These are phyloP conservation scores for Carpinus viminea DNA, from an alignment of 306 rosid species.

Conservation along the genomic window DNA sequence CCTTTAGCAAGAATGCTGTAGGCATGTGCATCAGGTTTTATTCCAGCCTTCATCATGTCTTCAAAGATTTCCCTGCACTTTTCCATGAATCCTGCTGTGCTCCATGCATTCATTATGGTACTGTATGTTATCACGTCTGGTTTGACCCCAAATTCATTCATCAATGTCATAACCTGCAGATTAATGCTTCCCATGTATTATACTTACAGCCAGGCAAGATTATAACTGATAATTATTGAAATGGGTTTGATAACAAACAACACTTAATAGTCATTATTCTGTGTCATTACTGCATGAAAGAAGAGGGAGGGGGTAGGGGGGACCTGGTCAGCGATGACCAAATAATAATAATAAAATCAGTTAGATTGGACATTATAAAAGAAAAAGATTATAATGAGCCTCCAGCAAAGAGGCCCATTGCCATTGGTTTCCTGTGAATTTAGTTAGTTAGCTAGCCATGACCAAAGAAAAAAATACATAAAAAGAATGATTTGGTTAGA, in stretches of 20 bases:
- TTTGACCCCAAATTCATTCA: conserved; percentile 57
- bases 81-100: conserved; percentile 70
- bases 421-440: neutral
- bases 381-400: neutral
- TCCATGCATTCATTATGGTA: conserved; percentile 77
- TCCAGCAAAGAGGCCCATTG: neutral
- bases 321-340: neutral
- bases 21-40: conserved; percentile 66
- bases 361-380: too few relatives aligned
- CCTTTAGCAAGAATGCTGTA: conserved; percentile 80
- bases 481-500: neutral
- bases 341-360: neutral
- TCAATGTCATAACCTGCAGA: conserved; percentile 62
- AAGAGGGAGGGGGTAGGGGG: neutral
- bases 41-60: conserved; percentile 65
- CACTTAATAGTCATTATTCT: neutral
- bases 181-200: conserved; percentile 20
- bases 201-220: neutral
- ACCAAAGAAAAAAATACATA: neutral
- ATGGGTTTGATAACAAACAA: neutral
- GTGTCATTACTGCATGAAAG: neutral
- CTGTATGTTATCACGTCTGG: conserved; percentile 75
- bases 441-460: too few relatives aligned
- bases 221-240: neutral
- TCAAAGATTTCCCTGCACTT: conserved; percentile 59